Conservation (phyloP, 1,284 basidiomycete species). For the Stygiomarasmius scandens region DNA sequence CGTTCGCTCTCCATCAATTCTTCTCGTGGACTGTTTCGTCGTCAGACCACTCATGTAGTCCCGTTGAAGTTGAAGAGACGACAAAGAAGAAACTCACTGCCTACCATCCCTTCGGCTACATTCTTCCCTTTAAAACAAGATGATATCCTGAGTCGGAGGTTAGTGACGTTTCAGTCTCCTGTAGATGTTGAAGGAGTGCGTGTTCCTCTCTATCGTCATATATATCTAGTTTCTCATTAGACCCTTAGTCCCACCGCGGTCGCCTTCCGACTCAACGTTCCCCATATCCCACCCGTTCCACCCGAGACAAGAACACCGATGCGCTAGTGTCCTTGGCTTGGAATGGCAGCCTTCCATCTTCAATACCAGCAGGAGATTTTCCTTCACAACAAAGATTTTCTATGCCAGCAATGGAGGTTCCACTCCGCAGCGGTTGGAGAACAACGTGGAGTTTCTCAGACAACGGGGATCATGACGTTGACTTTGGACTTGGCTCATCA, state of each 20-base stretch:
- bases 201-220: too few relatives aligned
- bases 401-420: neutral
- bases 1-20: neutral
- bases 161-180: conserved; percentile 5
- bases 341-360: conserved; percentile 29
- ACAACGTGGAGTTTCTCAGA: conserved; percentile 7
- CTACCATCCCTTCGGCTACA: conserved; percentile 11
- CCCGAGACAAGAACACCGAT: conserved; percentile 24
- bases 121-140: neutral
- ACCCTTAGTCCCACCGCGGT: neutral
- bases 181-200: neutral
- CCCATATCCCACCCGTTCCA: conserved; percentile 1
- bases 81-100: conserved; percentile 11
- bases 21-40: neutral
- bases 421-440: conserved; percentile 3
- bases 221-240: neutral
- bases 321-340: conserved; percentile 34
- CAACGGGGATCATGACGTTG: neutral
- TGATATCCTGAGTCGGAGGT: neutral
- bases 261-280: neutral
- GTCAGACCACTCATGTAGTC: conserved; percentile 5
- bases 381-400: neutral
- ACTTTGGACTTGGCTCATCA: neutral
- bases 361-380: neutral
- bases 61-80: neutral